Conservation (phyloP, 768 basidiomycete species). For the Pleurotus salmoneostramineus region DNA sequence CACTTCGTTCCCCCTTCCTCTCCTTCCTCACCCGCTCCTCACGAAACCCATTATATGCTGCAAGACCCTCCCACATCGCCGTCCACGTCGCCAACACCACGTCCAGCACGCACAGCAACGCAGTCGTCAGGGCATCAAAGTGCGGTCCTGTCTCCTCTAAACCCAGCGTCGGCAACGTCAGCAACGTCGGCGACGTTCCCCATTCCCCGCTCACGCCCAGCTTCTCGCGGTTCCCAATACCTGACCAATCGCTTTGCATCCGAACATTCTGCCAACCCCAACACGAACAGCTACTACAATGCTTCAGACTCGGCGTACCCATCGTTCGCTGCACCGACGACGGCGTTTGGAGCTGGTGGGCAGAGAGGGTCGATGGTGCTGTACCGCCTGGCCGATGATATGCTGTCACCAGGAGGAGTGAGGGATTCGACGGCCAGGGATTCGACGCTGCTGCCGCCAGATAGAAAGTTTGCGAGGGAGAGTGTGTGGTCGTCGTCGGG, state of each 20-base stretch:
- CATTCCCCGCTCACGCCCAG: slow-evolving; percentile 29
- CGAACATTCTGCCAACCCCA: slow-evolving; percentile 29
- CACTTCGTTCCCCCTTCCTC: slow-evolving; percentile 8
- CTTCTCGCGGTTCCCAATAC: slow-evolving; percentile 33
- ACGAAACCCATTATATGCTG: slow-evolving; percentile 16
- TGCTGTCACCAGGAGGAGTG: slow-evolving; percentile 27
- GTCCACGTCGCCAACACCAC: slow-evolving; percentile 19
- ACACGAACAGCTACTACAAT: slow-evolving; percentile 4
- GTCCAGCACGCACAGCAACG: slow-evolving; percentile 12
- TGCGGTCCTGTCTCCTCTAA: slow-evolving; percentile 51
- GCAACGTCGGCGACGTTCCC: slow-evolving; percentile 12
- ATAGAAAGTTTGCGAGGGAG: slow-evolving; percentile 14
- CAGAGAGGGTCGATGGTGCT: slow-evolving; percentile 58
- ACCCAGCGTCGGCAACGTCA: slow-evolving; percentile 31
- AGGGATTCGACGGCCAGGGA: slow-evolving; percentile 18
- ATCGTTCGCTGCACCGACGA: not conserved
- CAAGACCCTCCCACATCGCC: slow-evolving; percentile 16
- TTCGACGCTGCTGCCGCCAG: slow-evolving; percentile 16
- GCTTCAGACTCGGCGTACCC: not conserved
- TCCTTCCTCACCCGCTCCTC: slow-evolving; percentile 9
- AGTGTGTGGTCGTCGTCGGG: slow-evolving; percentile 29
- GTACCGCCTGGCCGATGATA: slow-evolving; percentile 52
- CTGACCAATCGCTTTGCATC: slow-evolving; percentile 38
- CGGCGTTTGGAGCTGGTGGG: slow-evolving; percentile 16
- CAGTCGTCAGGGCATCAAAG: slow-evolving; percentile 28